Percentiles rank a stretch among this genome's conserved stretches.
Conservation (phyloP, 768 basidiomycete genomes). For the Amanita fuliginea region DNA sequence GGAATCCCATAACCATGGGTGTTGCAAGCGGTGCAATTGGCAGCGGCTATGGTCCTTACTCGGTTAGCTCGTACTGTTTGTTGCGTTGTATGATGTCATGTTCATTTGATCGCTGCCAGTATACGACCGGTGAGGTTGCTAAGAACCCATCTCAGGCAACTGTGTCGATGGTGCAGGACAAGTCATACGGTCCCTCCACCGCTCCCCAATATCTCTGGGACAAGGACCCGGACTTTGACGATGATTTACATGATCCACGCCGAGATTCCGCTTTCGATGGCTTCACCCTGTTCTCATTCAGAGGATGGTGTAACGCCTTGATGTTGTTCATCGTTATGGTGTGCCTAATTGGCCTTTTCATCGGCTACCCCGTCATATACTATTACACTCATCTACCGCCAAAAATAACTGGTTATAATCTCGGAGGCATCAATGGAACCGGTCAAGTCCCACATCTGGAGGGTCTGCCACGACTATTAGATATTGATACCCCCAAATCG, state of each 20-base stretch:
- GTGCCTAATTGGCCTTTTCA: slow-evolving; percentile 71
- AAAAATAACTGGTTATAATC: slow-evolving; percentile 52
- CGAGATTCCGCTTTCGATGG: slow-evolving; percentile 59
- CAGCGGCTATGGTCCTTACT: slow-evolving; percentile 76
- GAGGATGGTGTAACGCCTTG: slow-evolving; percentile 77
- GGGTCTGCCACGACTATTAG: slow-evolving; percentile 60
- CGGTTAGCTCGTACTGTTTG: slow-evolving; percentile 34
- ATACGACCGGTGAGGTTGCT: slow-evolving; percentile 39
- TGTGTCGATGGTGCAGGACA: slow-evolving; percentile 19
- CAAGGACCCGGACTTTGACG: slow-evolving; percentile 81
- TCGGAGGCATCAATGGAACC: slow-evolving; percentile 80
- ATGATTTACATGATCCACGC: slow-evolving; percentile 73
- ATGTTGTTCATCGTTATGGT: slow-evolving; percentile 59
- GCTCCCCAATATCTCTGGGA: slow-evolving; percentile 72
- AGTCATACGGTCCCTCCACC: slow-evolving; percentile 19
- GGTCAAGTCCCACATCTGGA: slow-evolving; percentile 81
- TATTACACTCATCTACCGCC: slow-evolving; percentile 29
- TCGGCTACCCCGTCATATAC: slow-evolving; percentile 77
- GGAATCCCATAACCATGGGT: slow-evolving; percentile 56
- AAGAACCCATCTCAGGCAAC: slow-evolving; percentile 33
- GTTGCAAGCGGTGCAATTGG: slow-evolving; percentile 78
- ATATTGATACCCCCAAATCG: slow-evolving; percentile 57
- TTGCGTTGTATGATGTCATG: slow-evolving; percentile 6
- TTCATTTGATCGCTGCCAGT: slow-evolving; percentile 25
- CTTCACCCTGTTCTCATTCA: slow-evolving; percentile 62